Evolutionary conservation across 495 filamentous ascomycete genomes (phyloP).

Genomic region (Echria macrotheca): DNA sequence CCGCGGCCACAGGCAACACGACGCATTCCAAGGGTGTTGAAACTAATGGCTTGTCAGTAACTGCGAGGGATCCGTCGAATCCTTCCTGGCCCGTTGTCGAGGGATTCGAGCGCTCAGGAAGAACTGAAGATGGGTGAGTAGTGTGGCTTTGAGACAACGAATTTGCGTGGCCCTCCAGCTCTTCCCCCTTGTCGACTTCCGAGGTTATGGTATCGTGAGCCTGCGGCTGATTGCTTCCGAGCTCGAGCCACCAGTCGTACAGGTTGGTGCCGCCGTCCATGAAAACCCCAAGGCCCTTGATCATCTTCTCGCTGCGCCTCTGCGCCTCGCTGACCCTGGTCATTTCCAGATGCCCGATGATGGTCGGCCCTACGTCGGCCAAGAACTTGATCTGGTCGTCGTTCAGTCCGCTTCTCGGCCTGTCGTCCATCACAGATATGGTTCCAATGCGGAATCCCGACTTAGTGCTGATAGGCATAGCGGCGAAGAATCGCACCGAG

Average conservation of each 20-base stretch:
- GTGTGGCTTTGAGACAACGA: slow-evolving; percentile 1
- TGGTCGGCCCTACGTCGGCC: slow-evolving; percentile 34
- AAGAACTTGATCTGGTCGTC: slow-evolving; percentile 30
- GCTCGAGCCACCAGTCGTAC: neutral
- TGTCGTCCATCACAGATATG: slow-evolving; percentile 15
- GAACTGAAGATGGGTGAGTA: slow-evolving; percentile 1
- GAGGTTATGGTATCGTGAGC: neutral
- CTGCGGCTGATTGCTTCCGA: neutral
- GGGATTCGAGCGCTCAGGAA: neutral
- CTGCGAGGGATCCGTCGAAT: neutral
- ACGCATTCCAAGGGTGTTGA: neutral
- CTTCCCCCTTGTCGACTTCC: neutral
- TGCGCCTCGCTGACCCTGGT: slow-evolving; percentile 27
- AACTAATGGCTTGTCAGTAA: neutral
- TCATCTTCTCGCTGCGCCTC: slow-evolving; percentile 34
- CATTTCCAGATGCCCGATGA: slow-evolving; percentile 43
- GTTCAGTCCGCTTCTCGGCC: slow-evolving; percentile 9
- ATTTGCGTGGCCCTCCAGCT: neutral
- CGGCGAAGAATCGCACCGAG: slow-evolving; percentile 14
- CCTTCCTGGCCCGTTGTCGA: slow-evolving; percentile 1
- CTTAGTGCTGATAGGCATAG: slow-evolving; percentile 15
- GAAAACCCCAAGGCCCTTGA: slow-evolving; percentile 34
- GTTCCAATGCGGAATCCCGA: slow-evolving; percentile 16
- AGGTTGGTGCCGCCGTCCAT: slow-evolving; percentile 21
- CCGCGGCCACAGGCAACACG: neutral